phyloP scores from a whole-genome alignment of 495 filamentous ascomycete species.

The Apodospora peruviana region DNA sequence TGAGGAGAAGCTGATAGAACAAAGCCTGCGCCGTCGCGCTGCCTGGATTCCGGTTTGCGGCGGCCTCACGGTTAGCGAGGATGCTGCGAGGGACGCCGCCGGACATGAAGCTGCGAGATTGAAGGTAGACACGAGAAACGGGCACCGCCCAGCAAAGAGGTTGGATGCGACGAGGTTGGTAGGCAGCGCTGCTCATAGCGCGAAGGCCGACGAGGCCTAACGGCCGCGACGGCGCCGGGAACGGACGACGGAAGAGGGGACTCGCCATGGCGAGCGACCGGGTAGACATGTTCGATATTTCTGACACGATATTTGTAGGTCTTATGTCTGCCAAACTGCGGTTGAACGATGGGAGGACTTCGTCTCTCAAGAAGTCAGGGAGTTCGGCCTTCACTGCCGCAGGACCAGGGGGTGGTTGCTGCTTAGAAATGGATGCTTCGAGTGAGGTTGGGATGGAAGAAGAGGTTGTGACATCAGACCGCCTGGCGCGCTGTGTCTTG shows the following conservation, averaged over 20 bases:
- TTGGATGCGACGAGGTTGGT: slow-evolving; percentile 17
- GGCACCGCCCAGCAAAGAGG: slow-evolving; percentile 6
- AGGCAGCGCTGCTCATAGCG: slow-evolving; percentile 19
- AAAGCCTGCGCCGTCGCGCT: slow-evolving; percentile 83
- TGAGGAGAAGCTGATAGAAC: slow-evolving; percentile 88
- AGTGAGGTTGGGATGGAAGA: too few relatives aligned
- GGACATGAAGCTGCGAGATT: slow-evolving; percentile 34
- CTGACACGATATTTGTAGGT: slow-evolving; percentile 20
- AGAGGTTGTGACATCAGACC: too few relatives aligned
- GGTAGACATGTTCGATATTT: slow-evolving; percentile 23
- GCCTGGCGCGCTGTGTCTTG: too few relatives aligned
- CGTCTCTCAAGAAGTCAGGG: slow-evolving; percentile 37
- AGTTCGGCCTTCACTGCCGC: slow-evolving; percentile 20
- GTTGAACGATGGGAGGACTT: slow-evolving; percentile 11
- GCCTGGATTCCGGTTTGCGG: slow-evolving; percentile 83
- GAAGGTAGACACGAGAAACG: slow-evolving; percentile 2
- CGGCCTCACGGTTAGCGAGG: slow-evolving; percentile 61
- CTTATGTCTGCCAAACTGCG: slow-evolving; percentile 11
- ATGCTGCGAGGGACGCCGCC: slow-evolving; percentile 40
- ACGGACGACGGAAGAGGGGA: slow-evolving; percentile 27
- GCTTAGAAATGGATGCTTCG: neutral
- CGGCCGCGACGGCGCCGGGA: slow-evolving; percentile 16
- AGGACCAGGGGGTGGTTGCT: neutral
- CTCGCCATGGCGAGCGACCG: slow-evolving; percentile 29
- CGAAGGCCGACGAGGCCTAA: slow-evolving; percentile 15